Base-by-base conservation (phyloP, 2,329 filamentous ascomycete species). In the Cryoendolithus antarcticus region DNA sequence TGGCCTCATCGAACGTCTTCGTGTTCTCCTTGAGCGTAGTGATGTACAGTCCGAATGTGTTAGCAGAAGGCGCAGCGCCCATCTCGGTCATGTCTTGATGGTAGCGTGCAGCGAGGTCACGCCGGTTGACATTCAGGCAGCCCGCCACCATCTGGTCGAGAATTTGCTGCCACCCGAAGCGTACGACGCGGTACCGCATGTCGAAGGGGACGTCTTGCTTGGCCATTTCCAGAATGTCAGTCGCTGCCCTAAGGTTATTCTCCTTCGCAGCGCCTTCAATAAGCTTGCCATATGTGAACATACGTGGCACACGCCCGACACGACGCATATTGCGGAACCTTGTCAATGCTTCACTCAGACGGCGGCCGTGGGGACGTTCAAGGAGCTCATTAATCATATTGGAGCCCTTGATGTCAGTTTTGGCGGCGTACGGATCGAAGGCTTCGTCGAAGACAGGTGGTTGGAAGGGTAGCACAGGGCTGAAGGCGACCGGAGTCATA, bases 31-130 rank as follows among this genome's bases (percentile, higher is more conserved):
- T 95, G 45, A 98, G 71, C 2, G 89, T 96, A n/a, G 93, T 96
- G 64, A 98, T 98, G 71, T 96, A 98, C 11, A 98, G 75, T 43
- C 91, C 91, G 52, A 93, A 98, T 1, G 91, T 98, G 69, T 98
- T 98, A 32, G 91, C 91, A 2, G 89, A 93, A 10, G 91, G 91
- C 7, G 88, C 81, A 44, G 83, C 79, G 35, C 89, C 89, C 70
- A 96, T 91, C 44, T 86, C 80, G 35, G 93, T 71, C 49, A 98
- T 72, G 60, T 98, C 86, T 61, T 91, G 81, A 58, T 96, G 91
- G 62, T 82, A 95, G 52, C 86, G 79, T 59, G 82, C 80, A 44
- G 91, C 91, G 44, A 85, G 68, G 42, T 74, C 72, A 41, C 89
- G 84, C 57, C 89, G 81, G 45, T 86, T 85, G 34, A 85, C 71